Evolutionary conservation across 2,329 filamentous ascomycete genomes (phyloP).

Genomic region (Colletotrichum cuscutae): DNA sequence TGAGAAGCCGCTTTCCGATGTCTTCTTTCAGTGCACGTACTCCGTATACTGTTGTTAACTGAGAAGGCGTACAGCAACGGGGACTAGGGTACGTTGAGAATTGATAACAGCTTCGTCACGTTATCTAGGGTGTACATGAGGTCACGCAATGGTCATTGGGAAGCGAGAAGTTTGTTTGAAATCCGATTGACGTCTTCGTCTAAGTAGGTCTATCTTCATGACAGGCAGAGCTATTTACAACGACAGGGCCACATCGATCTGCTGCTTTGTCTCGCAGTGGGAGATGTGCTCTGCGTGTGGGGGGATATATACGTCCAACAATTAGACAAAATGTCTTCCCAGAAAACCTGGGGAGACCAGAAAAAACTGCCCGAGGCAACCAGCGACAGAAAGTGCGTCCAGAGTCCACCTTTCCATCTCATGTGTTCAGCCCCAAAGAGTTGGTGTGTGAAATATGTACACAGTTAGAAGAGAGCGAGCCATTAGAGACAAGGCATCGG

Average conservation of each 20-base stretch:
- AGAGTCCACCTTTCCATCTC: neutral
- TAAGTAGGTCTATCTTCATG: constrained; percentile 32
- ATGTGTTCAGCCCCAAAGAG: constrained; percentile 1
- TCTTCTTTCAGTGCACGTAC: too few species aligned
- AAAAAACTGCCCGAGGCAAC: constrained; percentile 1
- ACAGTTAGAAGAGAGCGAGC: constrained; percentile 24
- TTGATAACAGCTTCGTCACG: neutral
- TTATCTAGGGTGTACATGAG: neutral
- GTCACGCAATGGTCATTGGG: neutral
- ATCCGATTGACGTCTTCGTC: constrained; percentile 31
- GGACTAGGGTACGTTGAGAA: too few species aligned
- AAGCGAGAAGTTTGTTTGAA: neutral
- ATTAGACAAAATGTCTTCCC: constrained; percentile 21
- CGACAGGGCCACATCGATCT: constrained; percentile 21
- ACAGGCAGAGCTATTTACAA: constrained; percentile 29
- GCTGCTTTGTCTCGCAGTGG: constrained; percentile 28
- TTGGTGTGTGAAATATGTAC: constrained; percentile 35
- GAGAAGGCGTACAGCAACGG: too few species aligned
- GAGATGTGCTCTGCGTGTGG: constrained; percentile 11
- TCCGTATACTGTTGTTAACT: too few species aligned
- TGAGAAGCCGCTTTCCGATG: too few species aligned
- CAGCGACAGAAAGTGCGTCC: neutral
- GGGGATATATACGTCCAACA: constrained; percentile 34
- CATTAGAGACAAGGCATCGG: constrained; percentile 27
- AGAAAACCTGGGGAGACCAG: neutral